Base-by-base conservation (phyloP, 2,329 filamentous ascomycete genomes). In the Pseudopyricularia cyperi region DNA sequence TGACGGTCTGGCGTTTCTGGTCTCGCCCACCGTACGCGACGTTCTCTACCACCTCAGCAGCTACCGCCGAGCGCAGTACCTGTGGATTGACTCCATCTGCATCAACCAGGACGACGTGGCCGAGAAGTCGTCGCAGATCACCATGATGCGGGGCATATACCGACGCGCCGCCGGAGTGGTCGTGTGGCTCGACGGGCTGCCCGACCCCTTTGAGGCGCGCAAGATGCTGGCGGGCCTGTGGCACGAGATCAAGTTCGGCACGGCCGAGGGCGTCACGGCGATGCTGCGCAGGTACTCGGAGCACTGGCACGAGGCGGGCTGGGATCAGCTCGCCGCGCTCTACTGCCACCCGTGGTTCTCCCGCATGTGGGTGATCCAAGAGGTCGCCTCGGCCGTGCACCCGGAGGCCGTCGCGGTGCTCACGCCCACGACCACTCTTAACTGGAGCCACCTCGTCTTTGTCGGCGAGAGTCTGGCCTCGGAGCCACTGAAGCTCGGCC, bases 81-180 rank as follows among this genome's bases (percentile, higher is more conserved):
- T 58, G 28, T 58, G 56, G 56, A 52, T 58, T 42, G 56, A 58
- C 24, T 53, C 55, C n/a, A 52, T 58, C 5, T 58, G 56, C 51
- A 56, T 57, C 55, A 54, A 58, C 49, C 56, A 57, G 51, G n/a
- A 28, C 17, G 53, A 56, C 48, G 17, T 24, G 4, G 37, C 24
- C 28, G 56, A 58, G 37, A 54, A 55, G 26, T 37, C 44, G n/a
- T 32, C 26, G 7, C 55, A 58, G 44, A 54, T 57, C 8, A 37
- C 42, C 30, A 48, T 50, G 33, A 58, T 58, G 56, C 30, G 46
- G 11, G 48, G 32, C 46, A 55, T 58, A 46, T 57, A 55, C 52
- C 48, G 51, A n/a, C 28, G 26, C 26, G 53, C 55, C 15, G 28
- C 26, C 22, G 37, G 30, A 1, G 52, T 52, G 11, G 37, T 54